Conservation (phyloP, 192 early-diverging fungal species). For the Irineochytrium annulatum region DNA sequence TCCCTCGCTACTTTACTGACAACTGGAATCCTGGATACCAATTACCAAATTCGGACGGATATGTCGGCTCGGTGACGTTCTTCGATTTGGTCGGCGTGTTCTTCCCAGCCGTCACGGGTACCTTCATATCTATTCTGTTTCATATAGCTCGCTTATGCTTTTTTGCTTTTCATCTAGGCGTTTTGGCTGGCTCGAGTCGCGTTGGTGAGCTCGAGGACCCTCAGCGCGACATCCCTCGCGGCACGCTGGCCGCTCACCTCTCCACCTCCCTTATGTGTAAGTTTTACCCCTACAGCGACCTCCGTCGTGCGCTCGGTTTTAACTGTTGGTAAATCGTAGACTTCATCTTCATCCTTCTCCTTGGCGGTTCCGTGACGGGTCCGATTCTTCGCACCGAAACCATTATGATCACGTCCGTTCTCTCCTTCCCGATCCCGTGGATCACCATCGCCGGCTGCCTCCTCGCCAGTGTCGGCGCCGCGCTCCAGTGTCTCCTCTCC, state of each 20-base stretch:
- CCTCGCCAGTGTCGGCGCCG: constrained; percentile 5
- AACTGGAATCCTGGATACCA: constrained; percentile 9
- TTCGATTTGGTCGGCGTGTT: constrained; percentile 22
- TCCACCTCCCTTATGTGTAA: constrained; percentile 14
- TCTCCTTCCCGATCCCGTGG: constrained; percentile 16
- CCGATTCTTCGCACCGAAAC: neutral
- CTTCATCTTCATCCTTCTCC: constrained; percentile 18
- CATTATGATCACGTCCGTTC: constrained; percentile 3
- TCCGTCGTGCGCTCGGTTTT: neutral
- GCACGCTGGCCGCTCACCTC: constrained; percentile 18
- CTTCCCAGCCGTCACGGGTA: constrained; percentile 23
- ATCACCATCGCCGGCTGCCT: constrained; percentile 14
- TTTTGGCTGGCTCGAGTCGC: constrained; percentile 20
- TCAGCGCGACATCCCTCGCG: constrained; percentile 20
- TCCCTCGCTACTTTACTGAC: constrained; percentile 2
- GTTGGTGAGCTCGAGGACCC: constrained; percentile 18
- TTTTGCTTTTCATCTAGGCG: neutral
- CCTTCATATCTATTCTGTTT: neutral
- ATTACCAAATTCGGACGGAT: neutral
- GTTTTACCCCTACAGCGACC: too few relatives aligned
- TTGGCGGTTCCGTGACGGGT: constrained; percentile 7
- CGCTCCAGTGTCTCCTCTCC: constrained; percentile 8
- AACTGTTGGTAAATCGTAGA: constrained; percentile 3
- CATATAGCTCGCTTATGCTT: neutral
- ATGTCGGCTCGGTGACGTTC: neutral